Conservation (phyloP, 1,284 basidiomycete genomes). For the Limonomyces culmigenus region DNA sequence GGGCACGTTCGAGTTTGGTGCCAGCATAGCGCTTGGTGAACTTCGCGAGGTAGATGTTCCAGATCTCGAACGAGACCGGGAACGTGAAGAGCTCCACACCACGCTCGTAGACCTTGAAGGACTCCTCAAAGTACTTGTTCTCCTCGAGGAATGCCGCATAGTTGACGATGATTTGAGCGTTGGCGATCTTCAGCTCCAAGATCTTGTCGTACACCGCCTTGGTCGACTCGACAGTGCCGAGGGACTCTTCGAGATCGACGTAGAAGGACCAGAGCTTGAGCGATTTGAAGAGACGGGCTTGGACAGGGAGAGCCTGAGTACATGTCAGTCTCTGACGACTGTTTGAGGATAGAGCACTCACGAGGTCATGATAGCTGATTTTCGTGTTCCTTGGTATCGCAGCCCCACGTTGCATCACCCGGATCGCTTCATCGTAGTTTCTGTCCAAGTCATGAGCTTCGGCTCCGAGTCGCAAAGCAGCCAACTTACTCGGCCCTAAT, state of each 20-base stretch:
- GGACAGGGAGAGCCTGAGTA: constrained; percentile 63
- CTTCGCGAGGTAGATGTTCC: constrained; percentile 98
- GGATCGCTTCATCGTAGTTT: constrained; percentile 90
- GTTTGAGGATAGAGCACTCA: constrained; percentile 20
- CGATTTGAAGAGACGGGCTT: constrained; percentile 90
- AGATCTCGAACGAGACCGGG: constrained; percentile 96
- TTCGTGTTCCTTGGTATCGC: constrained; percentile 76
- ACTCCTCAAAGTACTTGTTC: constrained; percentile 96
- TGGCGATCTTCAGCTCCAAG: constrained; percentile 94
- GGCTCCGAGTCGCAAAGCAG: constrained; percentile 2
- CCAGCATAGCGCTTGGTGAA: constrained; percentile 96
- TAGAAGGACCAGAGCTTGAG: constrained; percentile 99
- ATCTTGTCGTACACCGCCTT: constrained; percentile 96
- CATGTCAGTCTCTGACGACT: background rate
- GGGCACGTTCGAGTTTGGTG: constrained; percentile 82
- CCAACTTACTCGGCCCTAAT: constrained; percentile 68
- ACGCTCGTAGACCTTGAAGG: constrained; percentile 97
- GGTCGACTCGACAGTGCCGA: constrained; percentile 83
- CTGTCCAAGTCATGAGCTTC: constrained; percentile 22
- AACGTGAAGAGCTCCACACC: constrained; percentile 97
- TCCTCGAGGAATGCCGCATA: constrained; percentile 96
- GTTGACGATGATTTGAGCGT: constrained; percentile 94
- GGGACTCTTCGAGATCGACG: constrained; percentile 92
- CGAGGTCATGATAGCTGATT: constrained; percentile 91
- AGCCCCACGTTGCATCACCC: constrained; percentile 91